Percentiles rank a stretch among this genome's conserved stretches.
Conservation (phyloP, 768 basidiomycete species). For the Russula emetica region DNA sequence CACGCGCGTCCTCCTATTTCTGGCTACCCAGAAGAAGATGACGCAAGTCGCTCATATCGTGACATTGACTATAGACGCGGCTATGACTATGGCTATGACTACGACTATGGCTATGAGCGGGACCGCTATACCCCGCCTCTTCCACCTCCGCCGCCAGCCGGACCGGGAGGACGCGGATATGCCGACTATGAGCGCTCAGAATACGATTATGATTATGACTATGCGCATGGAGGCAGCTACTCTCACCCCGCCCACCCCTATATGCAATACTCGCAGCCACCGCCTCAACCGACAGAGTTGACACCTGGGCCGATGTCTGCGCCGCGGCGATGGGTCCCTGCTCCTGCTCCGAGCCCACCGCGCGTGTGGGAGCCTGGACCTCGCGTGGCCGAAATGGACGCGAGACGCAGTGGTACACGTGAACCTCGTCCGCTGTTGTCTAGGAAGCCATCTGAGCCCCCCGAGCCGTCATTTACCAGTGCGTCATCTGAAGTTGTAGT, state of each 20-base stretch:
- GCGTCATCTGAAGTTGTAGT: background rate
- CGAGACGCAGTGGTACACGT: background rate
- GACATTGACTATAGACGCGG: background rate
- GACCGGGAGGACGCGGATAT: conserved; percentile 6
- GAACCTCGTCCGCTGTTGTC: background rate
- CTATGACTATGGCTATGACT: conserved; percentile 10
- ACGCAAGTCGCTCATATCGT: background rate
- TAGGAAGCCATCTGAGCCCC: background rate
- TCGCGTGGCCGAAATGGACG: background rate
- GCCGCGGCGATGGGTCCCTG: background rate
- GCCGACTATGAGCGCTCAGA: conserved; percentile 11
- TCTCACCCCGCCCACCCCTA: background rate
- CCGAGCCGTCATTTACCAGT: background rate
- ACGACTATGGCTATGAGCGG: conserved; percentile 11
- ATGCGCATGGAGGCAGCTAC: background rate
- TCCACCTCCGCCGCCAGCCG: background rate
- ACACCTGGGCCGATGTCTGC: background rate
- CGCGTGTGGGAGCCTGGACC: conserved; percentile 21
- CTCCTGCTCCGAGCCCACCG: conserved; percentile 3
- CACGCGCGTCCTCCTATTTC: background rate
- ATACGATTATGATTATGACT: background rate
- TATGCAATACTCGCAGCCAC: background rate
- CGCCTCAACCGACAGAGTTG: background rate
- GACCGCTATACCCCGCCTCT: background rate
- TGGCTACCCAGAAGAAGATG: conserved; percentile 1